Conservation (phyloP, 2,329 filamentous ascomycete species). For the Hawksworthiomyces lignivorus region DNA sequence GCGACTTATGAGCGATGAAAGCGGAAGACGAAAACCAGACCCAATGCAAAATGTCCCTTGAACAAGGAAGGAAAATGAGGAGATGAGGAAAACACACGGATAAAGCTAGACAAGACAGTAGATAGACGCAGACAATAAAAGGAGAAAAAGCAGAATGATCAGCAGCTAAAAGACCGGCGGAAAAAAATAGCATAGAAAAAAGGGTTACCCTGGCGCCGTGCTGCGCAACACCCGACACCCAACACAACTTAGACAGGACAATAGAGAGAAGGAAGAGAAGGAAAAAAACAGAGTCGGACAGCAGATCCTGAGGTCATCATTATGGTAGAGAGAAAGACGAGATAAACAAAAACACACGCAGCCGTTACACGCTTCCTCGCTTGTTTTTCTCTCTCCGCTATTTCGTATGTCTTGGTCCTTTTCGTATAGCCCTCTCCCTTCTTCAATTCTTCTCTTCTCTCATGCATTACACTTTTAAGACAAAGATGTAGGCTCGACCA, state of each 20-base stretch:
- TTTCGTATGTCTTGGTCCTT: neutral
- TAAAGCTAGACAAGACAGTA: neutral
- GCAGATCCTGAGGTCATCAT: conserved; percentile 15
- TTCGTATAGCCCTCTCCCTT: no score
- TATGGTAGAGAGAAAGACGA: conserved; percentile 13
- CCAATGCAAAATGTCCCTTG: conserved; percentile 14
- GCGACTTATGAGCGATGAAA: conserved; percentile 4
- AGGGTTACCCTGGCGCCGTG: conserved; percentile 15
- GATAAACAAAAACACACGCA: neutral
- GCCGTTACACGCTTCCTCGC: conserved; percentile 1
- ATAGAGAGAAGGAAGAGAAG: neutral
- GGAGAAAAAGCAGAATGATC: neutral
- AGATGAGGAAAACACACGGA: neutral
- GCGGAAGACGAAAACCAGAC: conserved; percentile 12
- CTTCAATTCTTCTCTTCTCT: no score
- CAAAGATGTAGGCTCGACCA: no score
- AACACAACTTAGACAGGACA: neutral
- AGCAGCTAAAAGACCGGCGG: neutral
- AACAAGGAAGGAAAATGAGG: neutral
- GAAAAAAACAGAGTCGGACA: conserved; percentile 5
- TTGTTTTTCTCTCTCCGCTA: neutral
- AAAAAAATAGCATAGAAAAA: neutral
- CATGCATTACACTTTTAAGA: no score
- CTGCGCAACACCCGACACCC: conserved; percentile 15
- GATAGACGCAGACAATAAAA: no score